These are phyloP conservation scores for Drechslera avenae DNA, from an alignment of 2,329 filamentous ascomycete species.

Conservation along the genomic window DNA sequence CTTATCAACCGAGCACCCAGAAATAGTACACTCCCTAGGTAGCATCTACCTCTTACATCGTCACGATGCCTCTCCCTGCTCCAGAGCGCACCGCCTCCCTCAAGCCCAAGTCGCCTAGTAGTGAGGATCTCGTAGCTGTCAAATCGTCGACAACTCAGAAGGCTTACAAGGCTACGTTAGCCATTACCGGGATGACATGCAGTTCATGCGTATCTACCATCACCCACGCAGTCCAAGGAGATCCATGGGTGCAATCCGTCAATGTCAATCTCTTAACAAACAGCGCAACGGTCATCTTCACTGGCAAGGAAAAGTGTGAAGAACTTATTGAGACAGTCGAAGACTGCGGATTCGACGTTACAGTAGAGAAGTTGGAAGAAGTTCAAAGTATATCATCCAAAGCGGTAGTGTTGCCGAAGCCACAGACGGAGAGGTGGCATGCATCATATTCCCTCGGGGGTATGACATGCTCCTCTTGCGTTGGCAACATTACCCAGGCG, in stretches of 20 bases:
- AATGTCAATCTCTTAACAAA: constrained; percentile 60
- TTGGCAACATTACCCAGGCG: constrained; percentile 55
- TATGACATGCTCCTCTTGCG: constrained; percentile 64
- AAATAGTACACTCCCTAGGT: too few species aligned
- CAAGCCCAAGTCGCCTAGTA: constrained; percentile 14
- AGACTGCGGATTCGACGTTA: constrained; percentile 52
- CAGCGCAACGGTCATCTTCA: constrained; percentile 57
- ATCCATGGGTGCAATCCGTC: constrained; percentile 54
- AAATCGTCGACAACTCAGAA: constrained; percentile 8
- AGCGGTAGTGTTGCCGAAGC: neutral
- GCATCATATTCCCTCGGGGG: constrained; percentile 59
- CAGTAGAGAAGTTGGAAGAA: constrained; percentile 42
- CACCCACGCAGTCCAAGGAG: constrained; percentile 55
- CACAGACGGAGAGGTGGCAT: constrained; percentile 36
- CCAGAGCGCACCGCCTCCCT: too few species aligned
- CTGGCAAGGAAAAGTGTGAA: constrained; percentile 51
- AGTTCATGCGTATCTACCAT: constrained; percentile 61
- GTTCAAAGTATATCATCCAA: constrained; percentile 1
- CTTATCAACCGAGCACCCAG: too few species aligned
- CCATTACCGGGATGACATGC: constrained; percentile 66
- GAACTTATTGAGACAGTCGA: constrained; percentile 59
- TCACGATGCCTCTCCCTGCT: too few species aligned
- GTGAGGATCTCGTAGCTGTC: constrained; percentile 27
- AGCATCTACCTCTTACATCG: too few species aligned
- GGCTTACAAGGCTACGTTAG: constrained; percentile 49